A percentile compares a stretch with the other conserved stretches of the same genome.
Evolutionary conservation across 2,329 filamentous ascomycete species (phyloP).

Genomic region (Apiospora phragmitis): DNA sequence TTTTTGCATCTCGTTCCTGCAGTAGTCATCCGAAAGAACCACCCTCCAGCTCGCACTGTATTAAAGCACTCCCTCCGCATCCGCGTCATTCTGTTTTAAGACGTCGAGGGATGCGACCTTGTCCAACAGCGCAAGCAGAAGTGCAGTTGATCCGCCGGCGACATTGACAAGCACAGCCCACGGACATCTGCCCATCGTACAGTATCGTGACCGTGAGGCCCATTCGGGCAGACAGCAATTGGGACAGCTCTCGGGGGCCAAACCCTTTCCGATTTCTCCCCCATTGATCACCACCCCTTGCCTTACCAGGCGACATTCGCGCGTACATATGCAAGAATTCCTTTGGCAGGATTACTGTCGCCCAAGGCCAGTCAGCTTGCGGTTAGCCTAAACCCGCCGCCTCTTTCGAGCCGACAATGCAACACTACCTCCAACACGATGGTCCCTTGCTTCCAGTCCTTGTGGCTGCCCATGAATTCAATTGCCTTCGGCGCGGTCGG

Average conservation of each 20-base stretch:
- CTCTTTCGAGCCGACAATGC: constrained; percentile 3
- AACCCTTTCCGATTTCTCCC: background rate
- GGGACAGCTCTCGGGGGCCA: background rate
- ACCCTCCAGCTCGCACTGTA: background rate
- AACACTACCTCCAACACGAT: background rate
- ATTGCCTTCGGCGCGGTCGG: background rate
- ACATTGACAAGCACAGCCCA: background rate
- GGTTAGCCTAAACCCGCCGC: background rate
- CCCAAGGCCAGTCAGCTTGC: background rate
- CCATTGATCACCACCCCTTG: background rate
- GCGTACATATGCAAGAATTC: background rate
- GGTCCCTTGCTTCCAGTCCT: constrained; percentile 3
- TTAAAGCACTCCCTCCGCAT: background rate
- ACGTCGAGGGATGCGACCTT: background rate
- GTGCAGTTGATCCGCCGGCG: background rate
- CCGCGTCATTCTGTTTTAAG: constrained; percentile 3
- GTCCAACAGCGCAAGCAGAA: background rate
- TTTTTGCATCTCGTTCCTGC: constrained; percentile 1
- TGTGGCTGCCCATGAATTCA: background rate
- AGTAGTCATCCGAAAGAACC: background rate
- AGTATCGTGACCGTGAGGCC: background rate
- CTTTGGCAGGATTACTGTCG: background rate
- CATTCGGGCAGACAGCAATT: background rate
- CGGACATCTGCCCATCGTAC: background rate
- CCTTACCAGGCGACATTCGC: constrained; percentile 4